Evolutionary conservation across 2,329 filamentous ascomycete genomes (phyloP).

Genomic region (Epichloe aotearoae): DNA sequence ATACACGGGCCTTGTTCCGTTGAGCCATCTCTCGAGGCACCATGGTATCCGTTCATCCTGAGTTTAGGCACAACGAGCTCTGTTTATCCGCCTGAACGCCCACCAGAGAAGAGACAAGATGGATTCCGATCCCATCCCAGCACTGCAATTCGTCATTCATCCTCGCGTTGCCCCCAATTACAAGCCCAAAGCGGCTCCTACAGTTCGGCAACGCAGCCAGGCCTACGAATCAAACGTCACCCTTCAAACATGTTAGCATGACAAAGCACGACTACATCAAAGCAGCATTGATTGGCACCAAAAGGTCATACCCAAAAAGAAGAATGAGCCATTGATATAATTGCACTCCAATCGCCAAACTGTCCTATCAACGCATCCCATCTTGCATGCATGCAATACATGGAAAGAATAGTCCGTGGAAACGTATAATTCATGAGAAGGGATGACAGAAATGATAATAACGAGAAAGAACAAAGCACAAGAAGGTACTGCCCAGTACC

Average conservation of each 20-base stretch:
- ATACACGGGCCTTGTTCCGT: neutral
- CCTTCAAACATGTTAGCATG: too few species aligned
- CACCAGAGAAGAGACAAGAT: too few species aligned
- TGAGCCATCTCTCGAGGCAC: too few species aligned
- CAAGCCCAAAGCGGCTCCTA: too few species aligned
- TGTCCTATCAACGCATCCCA: slow-evolving; percentile 33
- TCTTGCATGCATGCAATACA: slow-evolving; percentile 3
- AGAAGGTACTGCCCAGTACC: neutral
- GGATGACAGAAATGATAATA: neutral
- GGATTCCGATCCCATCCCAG: too few species aligned
- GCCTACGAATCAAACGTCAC: too few species aligned
- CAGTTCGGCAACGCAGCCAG: too few species aligned
- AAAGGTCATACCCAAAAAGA: neutral
- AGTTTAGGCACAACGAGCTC: neutral
- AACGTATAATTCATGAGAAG: neutral
- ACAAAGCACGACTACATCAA: neutral
- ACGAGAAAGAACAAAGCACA: slow-evolving; percentile 6
- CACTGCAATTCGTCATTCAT: too few species aligned
- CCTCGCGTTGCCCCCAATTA: too few species aligned
- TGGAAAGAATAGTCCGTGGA: slow-evolving; percentile 1
- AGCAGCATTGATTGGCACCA: neutral
- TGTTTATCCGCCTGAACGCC: neutral
- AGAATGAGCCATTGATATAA: slow-evolving; percentile 21
- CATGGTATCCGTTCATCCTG: too few species aligned
- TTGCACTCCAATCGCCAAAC: slow-evolving; percentile 39